Percentiles rank a stretch among this genome's conserved stretches.
Evolutionary conservation across 768 basidiomycete species (phyloP).

Genomic region (Termitomyces bulborhizus): DNA sequence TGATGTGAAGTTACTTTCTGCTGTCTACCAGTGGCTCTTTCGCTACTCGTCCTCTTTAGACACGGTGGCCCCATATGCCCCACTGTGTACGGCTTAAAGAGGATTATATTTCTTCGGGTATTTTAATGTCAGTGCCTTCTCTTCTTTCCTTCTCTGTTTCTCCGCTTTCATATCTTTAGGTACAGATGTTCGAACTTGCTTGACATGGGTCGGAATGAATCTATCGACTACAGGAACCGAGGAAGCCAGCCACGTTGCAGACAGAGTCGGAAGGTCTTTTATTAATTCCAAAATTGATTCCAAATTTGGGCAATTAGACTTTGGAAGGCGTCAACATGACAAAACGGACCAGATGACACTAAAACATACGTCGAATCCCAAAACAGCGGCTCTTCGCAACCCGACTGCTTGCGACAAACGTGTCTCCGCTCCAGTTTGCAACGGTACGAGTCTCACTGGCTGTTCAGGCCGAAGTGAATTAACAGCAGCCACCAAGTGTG

Average conservation of each 20-base stretch:
- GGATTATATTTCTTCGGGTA: background rate
- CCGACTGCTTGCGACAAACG: slow-evolving; percentile 57
- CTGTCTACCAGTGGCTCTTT: slow-evolving; percentile 10
- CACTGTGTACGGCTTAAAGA: background rate
- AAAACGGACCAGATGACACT: background rate
- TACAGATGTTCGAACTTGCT: slow-evolving; percentile 71
- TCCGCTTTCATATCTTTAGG: slow-evolving; percentile 75
- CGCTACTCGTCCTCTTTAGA: slow-evolving; percentile 59
- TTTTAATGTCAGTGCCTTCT: slow-evolving; percentile 17
- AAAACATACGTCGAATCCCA: slow-evolving; percentile 60
- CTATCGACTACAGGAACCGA: slow-evolving; percentile 14
- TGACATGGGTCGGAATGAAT: slow-evolving; percentile 70
- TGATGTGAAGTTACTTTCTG: too few species aligned
- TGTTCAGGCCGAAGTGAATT: slow-evolving; percentile 42
- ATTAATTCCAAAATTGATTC: slow-evolving; percentile 31
- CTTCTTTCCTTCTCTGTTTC: slow-evolving; percentile 49
- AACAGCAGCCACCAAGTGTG: slow-evolving; percentile 68
- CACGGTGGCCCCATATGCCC: background rate
- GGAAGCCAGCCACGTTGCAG: slow-evolving; percentile 59
- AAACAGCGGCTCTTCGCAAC: slow-evolving; percentile 55
- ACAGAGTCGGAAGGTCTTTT: slow-evolving; percentile 44
- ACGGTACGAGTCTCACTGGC: slow-evolving; percentile 49
- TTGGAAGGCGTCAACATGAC: slow-evolving; percentile 12
- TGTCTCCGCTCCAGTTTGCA: slow-evolving; percentile 64
- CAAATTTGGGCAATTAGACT: slow-evolving; percentile 38